phyloP scores from a whole-genome alignment of 805 yeast species.

The Komagataella pastoris region DNA sequence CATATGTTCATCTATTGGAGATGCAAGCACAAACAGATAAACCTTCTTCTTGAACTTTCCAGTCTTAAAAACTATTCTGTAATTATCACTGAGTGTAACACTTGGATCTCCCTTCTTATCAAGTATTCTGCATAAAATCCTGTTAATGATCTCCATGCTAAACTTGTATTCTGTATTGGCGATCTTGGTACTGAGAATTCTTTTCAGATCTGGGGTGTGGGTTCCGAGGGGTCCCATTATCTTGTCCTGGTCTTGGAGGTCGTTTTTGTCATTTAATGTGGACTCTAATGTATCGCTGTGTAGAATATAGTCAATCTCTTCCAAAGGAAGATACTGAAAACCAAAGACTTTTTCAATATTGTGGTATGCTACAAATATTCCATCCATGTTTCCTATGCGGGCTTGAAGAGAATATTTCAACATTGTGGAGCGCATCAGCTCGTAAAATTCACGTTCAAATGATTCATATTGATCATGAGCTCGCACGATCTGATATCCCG shows the following conservation, averaged over 20 bases:
- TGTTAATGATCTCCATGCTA: background rate
- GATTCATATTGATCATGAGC: slow-evolving; percentile 60
- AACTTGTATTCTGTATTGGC: background rate
- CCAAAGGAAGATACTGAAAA: slow-evolving; percentile 73
- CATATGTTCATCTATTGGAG: slow-evolving; percentile 17
- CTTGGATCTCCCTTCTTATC: background rate
- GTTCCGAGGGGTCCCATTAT: background rate
- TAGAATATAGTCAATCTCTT: slow-evolving; percentile 51
- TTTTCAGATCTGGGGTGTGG: background rate
- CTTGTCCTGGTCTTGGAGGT: background rate
- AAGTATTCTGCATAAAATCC: background rate
- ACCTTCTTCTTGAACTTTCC: slow-evolving; percentile 5
- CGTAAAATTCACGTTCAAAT: slow-evolving; percentile 69
- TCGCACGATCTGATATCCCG: slow-evolving; percentile 55
- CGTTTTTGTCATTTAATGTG: background rate
- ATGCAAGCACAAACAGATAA: slow-evolving; percentile 17
- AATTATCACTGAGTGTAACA: background rate
- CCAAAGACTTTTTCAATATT: slow-evolving; percentile 75
- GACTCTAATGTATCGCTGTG: slow-evolving; percentile 21
- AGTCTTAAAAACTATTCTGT: background rate
- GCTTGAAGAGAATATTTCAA: slow-evolving; percentile 86
- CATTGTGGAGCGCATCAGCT: slow-evolving; percentile 62
- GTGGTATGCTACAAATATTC: slow-evolving; percentile 86
- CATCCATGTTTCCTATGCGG: slow-evolving; percentile 93
- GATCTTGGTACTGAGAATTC: background rate